Conservation (phyloP, 495 filamentous ascomycete genomes). For the Daldinia caldariorum region DNA sequence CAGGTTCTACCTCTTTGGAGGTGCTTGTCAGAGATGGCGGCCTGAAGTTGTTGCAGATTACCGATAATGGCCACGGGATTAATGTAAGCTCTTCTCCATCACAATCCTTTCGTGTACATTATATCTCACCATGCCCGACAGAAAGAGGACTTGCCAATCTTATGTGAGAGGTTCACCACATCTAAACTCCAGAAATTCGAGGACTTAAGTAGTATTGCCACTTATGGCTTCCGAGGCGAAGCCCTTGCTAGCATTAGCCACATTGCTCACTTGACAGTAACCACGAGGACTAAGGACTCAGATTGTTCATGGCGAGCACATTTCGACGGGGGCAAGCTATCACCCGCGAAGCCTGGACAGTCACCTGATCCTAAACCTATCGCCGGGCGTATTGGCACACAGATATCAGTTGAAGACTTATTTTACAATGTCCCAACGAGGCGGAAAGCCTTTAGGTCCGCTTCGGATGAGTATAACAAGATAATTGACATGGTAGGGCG, state of each 20-base stretch:
- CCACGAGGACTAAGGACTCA: constrained; percentile 90
- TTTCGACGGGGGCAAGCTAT: constrained; percentile 85
- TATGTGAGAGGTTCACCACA: constrained; percentile 97
- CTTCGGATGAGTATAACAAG: constrained; percentile 96
- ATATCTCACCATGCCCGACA: constrained; percentile 50
- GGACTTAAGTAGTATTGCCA: constrained; percentile 88
- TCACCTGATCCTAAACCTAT: constrained; percentile 85
- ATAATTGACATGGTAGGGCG: constrained; percentile 94
- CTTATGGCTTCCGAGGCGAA: constrained; percentile 97
- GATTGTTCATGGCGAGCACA: constrained; percentile 88
- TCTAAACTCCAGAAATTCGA: constrained; percentile 97
- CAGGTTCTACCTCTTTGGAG: constrained; percentile 90
- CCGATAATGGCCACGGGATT: constrained; percentile 97
- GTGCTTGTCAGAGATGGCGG: constrained; percentile 95
- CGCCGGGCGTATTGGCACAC: constrained; percentile 92
- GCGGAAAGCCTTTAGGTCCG: constrained; percentile 86
- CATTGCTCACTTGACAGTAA: constrained; percentile 94
- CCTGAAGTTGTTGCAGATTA: constrained; percentile 96
- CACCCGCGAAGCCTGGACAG: constrained; percentile 91
- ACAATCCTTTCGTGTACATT: not conserved
- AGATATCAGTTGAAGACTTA: constrained; percentile 96
- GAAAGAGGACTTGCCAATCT: constrained; percentile 90
- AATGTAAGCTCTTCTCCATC: constrained; percentile 66
- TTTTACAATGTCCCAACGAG: constrained; percentile 96
- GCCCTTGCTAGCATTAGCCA: constrained; percentile 98